Base-by-base conservation (phyloP, 2,329 filamentous ascomycete species). In the Colletotrichum sp. region DNA sequence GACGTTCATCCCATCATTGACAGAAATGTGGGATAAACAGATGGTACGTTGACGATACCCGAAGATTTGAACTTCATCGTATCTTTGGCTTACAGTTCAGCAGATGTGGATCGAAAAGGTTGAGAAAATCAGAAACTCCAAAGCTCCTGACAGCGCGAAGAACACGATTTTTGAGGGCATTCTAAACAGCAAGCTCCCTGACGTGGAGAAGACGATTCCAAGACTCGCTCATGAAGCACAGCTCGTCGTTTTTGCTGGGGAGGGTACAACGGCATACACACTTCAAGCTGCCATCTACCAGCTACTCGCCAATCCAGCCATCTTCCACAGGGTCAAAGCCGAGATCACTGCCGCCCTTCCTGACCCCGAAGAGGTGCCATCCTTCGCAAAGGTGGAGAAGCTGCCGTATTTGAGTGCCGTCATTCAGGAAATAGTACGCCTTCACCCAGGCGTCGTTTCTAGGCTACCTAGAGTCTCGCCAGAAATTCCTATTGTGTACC, bases 391-490 rank as follows among this genome's bases (percentile, higher is more conserved):
- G 18, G 76, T 84, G n/a, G 80, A 84, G 75, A 77, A 78, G 69
- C 76, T 85, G 12, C 81, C 81, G 2, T 85, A 82, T 67, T 79
- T 88, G 15, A 80, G 82, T 6, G 84, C 83, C 1, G 72, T 83
- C n/a, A 81, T 86, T 12, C 77, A 80, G 36, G 84, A 86, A 72
- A 77, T 81, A 0, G 73, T 87, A 9, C 82, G 87, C 6, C 65
- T 87, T 5, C 82, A 84, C n/a, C 85, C 83, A 9, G 84, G 82
- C 1, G 81, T 84, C 1, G 76, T 76, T 57, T 78, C 51, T 77
- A 73, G 75, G 64, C 82, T 77, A 76, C 80, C 64, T 75, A 83
- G 75, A 67, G 79, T 75, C 71, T 81, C 74, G 5, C 81, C 80
- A 7, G 77, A 82, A 51, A 78, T 76, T 7, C 70, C 78, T 18